Percentiles rank a stretch among this genome's conserved stretches.
Conservation (phyloP, 176 grass and related monocot species). For the Oryza rufipogon region DNA sequence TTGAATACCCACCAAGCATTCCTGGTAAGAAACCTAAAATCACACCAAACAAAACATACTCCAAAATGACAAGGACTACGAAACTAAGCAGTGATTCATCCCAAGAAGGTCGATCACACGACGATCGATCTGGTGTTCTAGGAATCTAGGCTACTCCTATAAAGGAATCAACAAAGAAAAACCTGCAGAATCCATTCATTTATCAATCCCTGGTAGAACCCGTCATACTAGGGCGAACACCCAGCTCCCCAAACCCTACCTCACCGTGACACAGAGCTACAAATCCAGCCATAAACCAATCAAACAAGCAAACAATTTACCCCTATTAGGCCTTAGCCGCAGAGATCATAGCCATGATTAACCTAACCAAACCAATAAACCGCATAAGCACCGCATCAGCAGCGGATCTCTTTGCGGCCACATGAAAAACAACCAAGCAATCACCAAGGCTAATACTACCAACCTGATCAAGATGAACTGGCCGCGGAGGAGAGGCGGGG, state of each 20-base stretch:
- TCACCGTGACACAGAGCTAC: neutral
- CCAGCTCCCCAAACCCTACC: neutral
- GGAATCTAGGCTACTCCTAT: neutral
- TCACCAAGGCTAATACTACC: neutral
- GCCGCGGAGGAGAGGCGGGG: neutral
- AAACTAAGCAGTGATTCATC: neutral
- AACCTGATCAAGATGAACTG: slow-evolving; percentile 23
- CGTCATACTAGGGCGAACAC: neutral
- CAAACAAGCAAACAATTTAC: neutral
- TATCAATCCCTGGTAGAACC: neutral
- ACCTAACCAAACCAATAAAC: neutral
- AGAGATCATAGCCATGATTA: neutral
- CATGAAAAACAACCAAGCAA: neutral
- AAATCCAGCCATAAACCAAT: neutral
- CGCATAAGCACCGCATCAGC: neutral
- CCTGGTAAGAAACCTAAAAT: neutral
- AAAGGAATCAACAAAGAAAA: neutral
- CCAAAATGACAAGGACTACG: neutral
- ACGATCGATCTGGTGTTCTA: neutral
- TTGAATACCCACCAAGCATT: neutral
- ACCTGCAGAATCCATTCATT: neutral
- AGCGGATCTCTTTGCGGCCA: neutral
- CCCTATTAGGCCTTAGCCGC: neutral
- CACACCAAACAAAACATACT: neutral
- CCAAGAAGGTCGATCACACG: neutral